Evolutionary conservation across 495 filamentous ascomycete species (phyloP), one percentile per base, ranked within the genome.

Genomic region (Penicillium cinerascens): DNA sequence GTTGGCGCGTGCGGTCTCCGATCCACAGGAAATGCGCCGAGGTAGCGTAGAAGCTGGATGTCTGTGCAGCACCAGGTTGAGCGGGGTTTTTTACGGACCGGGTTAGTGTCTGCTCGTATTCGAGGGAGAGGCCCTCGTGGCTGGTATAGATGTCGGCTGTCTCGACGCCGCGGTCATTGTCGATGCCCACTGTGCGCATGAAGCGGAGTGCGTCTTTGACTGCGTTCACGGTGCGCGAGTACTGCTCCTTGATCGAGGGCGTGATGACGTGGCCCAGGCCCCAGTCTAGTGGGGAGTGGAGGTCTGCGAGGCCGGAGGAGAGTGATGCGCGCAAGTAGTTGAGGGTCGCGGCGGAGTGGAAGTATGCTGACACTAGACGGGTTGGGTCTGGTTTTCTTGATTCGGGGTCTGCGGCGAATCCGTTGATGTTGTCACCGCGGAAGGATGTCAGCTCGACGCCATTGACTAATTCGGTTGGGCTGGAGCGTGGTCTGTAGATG

Each of bases 21-120:
- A 98, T 92, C 93, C 93, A 98, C 61, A 98, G 78, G 74, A 98
- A 97, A 69, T 97, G 95, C 0, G 89, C 87, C n/a, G 88, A 93
- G 0, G 93, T 97, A 65, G 93, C 82, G 71, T 87, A 95, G 76
- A 83, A 91, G 6, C 27, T 52, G 0, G 56, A 22, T 47, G 41
- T 33, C 29, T 33, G 29, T 13, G 29, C 29, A 10, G 29, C 10
- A 13, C 29, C 29, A 10, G 29, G 9, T 9, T 56, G 57, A 23
- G 70, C 49, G 2, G 91, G 90, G 59, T 86, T 82, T 43, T 81
- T 83, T 10, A 96, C 76, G 4, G 82, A 77, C 15, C 92, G 79
- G 3, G 92, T 96, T 9, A 97, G 75, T 48, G 78, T 79, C 63
- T 96, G 85, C 65, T 98, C 93, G 71, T 98, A 98, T 65, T 97